Percentiles rank a stretch among this genome's conserved stretches.
These are phyloP conservation scores for Penicillium sp. DNA, from an alignment of 2,329 filamentous ascomycete genomes.

Conservation along the genomic window DNA sequence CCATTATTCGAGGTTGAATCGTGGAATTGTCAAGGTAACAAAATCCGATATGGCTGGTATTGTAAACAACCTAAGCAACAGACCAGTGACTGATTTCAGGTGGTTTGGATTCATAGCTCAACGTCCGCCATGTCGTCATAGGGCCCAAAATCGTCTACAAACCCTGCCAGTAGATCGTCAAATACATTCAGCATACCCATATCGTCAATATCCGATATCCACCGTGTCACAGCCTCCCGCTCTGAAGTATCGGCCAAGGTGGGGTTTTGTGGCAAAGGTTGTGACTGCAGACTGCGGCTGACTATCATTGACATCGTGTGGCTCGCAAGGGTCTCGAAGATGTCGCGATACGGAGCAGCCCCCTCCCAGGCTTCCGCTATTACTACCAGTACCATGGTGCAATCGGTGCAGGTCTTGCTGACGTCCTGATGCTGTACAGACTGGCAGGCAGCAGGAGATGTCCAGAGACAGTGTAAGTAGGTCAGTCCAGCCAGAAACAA, in stretches of 20 bases:
- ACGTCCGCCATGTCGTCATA: neutral
- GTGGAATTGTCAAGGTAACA: too few species aligned
- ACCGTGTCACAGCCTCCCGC: neutral
- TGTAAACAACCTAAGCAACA: too few species aligned
- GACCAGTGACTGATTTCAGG: too few species aligned
- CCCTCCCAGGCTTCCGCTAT: slow-evolving; percentile 16
- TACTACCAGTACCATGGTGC: slow-evolving; percentile 28
- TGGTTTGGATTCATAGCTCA: too few species aligned
- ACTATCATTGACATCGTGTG: slow-evolving; percentile 6
- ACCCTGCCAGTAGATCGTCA: neutral
- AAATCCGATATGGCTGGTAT: too few species aligned
- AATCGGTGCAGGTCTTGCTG: slow-evolving; percentile 21
- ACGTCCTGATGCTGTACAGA: slow-evolving; percentile 11
- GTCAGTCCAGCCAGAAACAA: slow-evolving; percentile 32
- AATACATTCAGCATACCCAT: neutral
- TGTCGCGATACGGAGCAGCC: slow-evolving; percentile 7
- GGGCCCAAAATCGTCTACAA: neutral
- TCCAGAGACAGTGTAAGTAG: slow-evolving; percentile 42
- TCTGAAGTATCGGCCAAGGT: too few species aligned
- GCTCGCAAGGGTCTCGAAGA: slow-evolving; percentile 1
- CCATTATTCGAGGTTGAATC: too few species aligned
- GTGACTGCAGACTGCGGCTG: slow-evolving; percentile 22
- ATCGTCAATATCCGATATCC: neutral
- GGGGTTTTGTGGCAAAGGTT: too few species aligned
- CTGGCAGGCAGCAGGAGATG: slow-evolving; percentile 18